These are phyloP conservation scores for Nemania abortiva DNA, from an alignment of 2,329 filamentous ascomycete species.

Conservation along the genomic window DNA sequence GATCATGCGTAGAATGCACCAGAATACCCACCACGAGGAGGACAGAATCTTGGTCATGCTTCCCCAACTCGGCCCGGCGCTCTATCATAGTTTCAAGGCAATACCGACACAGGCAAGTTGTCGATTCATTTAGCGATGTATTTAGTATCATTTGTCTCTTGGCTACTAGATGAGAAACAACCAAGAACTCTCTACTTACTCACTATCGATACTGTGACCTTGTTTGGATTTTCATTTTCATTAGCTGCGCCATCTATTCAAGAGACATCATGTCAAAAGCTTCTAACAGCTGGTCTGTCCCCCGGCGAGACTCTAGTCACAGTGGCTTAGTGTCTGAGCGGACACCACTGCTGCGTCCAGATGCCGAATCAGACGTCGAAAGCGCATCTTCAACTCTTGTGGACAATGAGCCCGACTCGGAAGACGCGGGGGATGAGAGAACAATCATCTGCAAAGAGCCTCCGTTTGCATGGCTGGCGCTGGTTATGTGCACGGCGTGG, in stretches of 20 bases:
- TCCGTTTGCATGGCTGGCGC: conserved; percentile 25
- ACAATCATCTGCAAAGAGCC: conserved; percentile 27
- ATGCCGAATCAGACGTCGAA: conserved; percentile 16
- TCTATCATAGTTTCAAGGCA: background rate
- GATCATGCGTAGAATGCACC: background rate
- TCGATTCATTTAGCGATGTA: background rate
- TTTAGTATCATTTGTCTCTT: conserved; percentile 5
- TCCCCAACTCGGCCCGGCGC: background rate
- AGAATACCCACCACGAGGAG: conserved; percentile 1
- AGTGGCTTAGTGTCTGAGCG: conserved; percentile 12
- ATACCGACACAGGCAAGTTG: background rate
- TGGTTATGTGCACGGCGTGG: conserved; percentile 31
- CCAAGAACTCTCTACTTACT: background rate
- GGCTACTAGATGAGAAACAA: background rate
- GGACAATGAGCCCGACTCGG: background rate
- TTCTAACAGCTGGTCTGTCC: conserved; percentile 1
- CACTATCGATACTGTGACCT: background rate
- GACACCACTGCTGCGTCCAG: conserved; percentile 16
- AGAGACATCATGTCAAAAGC: conserved; percentile 17
- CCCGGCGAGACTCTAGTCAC: background rate
- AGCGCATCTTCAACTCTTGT: conserved; percentile 17
- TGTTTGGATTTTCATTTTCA: background rate
- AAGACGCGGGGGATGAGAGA: conserved; percentile 11
- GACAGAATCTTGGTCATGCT: conserved; percentile 4
- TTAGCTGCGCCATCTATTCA: background rate